Conservation (phyloP, 106 monocot species). For the Alisma plantagoaquatica region DNA sequence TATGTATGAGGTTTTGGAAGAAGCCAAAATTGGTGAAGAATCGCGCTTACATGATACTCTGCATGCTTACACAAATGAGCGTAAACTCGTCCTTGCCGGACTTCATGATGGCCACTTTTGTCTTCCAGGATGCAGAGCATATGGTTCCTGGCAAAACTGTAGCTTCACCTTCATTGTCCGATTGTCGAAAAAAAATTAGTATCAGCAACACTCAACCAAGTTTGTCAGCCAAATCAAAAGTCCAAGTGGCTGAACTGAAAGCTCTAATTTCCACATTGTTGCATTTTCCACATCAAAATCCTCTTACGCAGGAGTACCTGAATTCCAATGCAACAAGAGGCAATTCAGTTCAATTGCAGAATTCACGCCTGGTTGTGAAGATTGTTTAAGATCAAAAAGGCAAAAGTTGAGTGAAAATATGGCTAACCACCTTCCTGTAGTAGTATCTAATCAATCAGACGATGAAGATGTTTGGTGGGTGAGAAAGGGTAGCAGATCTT, state of each 20-base stretch:
- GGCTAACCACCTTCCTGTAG: conserved; percentile 21
- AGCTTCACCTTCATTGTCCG: conserved; percentile 18
- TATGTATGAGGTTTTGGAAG: conserved; percentile 72
- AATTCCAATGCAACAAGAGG: too few species aligned
- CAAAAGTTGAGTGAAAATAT: conserved; percentile 62
- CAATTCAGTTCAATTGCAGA: conserved; percentile 42
- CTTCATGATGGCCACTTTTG: conserved; percentile 14
- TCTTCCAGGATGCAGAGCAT: conserved; percentile 8
- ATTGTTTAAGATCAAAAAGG: conserved; percentile 56
- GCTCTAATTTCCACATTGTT: conserved; percentile 48
- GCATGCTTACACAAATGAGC: conserved; percentile 66
- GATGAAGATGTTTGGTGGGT: conserved; percentile 92
- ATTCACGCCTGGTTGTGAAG: conserved; percentile 52
- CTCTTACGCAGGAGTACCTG: too few species aligned
- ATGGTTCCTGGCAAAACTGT: conserved; percentile 12
- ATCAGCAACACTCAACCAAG: neutral
- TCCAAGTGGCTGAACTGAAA: conserved; percentile 48
- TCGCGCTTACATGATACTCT: conserved; percentile 34
- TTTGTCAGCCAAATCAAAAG: conserved; percentile 28
- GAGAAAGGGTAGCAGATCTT: conserved; percentile 54
- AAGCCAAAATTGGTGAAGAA: conserved; percentile 41
- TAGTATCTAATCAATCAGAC: conserved; percentile 47
- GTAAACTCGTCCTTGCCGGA: conserved; percentile 67
- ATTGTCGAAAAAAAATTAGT: conserved; percentile 1
- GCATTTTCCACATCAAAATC: conserved; percentile 39